phyloP scores from a whole-genome alignment of 139 green algal species.

The Deuterostichococcus epilithicus region DNA sequence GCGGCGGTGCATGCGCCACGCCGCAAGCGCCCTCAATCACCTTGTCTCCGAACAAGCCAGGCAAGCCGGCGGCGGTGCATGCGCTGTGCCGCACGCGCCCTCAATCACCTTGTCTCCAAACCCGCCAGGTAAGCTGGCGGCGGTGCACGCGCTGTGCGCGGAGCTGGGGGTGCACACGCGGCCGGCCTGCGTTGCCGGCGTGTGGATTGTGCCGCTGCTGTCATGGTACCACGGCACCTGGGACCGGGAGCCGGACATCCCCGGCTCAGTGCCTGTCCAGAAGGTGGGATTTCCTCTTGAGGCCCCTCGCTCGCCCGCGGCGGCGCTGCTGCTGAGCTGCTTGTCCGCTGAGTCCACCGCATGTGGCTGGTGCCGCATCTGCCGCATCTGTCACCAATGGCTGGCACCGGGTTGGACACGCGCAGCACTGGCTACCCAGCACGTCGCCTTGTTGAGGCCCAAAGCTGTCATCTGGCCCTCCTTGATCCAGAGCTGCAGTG shows the following conservation, averaged over 20 bases:
- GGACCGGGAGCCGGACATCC: conserved; percentile 49
- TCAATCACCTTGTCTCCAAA: neutral
- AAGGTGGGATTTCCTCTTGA: conserved; percentile 21
- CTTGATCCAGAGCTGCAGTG: neutral
- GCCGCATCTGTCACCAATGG: too few relatives aligned
- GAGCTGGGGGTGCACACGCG: conserved; percentile 42
- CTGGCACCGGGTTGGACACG: too few relatives aligned
- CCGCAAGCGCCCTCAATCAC: neutral
- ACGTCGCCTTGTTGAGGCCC: too few relatives aligned
- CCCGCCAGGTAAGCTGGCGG: conserved; percentile 21
- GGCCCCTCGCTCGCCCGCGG: too few relatives aligned
- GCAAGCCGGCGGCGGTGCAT: conserved; percentile 38
- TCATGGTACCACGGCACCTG: conserved; percentile 42
- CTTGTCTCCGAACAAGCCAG: neutral
- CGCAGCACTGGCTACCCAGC: too few relatives aligned
- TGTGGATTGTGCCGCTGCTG: conserved; percentile 52
- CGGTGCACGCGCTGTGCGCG: conserved; percentile 45
- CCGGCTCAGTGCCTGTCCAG: conserved; percentile 25
- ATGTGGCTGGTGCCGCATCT: too few relatives aligned
- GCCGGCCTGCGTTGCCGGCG: conserved; percentile 35
- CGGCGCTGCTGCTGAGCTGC: neutral
- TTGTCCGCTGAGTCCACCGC: too few relatives aligned
- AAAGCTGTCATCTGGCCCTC: neutral
- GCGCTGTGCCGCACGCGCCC: conserved; percentile 30
- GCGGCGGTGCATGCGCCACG: too few relatives aligned